phyloP scores from a whole-genome alignment of 2,329 filamentous ascomycete genomes.

The Colletotrichum australisinense region DNA sequence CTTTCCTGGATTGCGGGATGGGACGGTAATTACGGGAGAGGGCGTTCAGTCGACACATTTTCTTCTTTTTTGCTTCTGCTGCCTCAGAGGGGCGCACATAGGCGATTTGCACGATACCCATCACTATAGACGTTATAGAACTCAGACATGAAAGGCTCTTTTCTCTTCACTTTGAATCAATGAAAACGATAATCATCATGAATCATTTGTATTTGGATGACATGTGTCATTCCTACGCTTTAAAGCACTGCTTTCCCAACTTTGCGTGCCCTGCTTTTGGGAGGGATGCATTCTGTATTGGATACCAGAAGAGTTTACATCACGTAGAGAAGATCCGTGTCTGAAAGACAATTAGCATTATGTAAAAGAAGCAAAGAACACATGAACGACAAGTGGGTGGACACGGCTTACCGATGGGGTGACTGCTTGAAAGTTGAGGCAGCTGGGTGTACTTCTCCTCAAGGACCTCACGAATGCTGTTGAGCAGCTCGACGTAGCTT shows the following conservation, averaged over 20 bases:
- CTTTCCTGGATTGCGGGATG: not conserved
- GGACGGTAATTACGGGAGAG: not conserved
- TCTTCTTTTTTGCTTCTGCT: not conserved
- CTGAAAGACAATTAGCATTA: not conserved
- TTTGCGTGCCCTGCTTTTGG: not conserved
- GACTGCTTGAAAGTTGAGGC: conserved; percentile 95
- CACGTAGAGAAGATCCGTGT: conserved; percentile 32
- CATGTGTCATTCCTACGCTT: not conserved
- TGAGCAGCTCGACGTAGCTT: conserved; percentile 94
- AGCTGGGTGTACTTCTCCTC: conserved; percentile 91
- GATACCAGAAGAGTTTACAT: conserved; percentile 5
- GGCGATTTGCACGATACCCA: not conserved
- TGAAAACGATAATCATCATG: not conserved
- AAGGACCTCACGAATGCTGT: conserved; percentile 93
- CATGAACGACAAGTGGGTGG: conserved; percentile 28
- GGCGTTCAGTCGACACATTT: not conserved
- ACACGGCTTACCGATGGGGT: conserved; percentile 82
- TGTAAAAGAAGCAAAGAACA: too few species aligned
- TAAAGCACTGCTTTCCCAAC: not conserved
- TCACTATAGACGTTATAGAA: not conserved
- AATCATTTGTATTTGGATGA: conserved; percentile 1
- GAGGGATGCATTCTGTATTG: not conserved
- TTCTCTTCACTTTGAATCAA: not conserved
- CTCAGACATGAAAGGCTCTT: too few species aligned
- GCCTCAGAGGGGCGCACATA: not conserved